phyloP scores from a whole-genome alignment of 768 basidiomycete genomes.

The Leucosporidium yakuticum region DNA sequence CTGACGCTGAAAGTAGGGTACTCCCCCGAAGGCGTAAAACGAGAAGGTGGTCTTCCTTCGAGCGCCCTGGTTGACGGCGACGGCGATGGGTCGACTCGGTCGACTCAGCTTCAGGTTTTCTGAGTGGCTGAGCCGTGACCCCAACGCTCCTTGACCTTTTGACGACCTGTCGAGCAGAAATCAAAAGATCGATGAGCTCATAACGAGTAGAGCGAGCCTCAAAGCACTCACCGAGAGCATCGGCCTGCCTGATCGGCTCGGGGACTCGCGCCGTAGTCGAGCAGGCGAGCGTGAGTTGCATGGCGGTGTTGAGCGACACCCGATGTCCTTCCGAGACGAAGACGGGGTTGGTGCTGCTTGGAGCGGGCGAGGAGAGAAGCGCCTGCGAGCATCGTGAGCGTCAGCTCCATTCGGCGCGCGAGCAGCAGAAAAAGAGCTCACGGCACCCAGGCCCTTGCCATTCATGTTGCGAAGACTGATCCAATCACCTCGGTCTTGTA shows the following conservation, averaged over 20 bases:
- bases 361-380: constrained; percentile 25
- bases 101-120: too few relatives aligned
- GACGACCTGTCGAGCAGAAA: constrained; percentile 6
- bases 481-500: constrained; percentile 29
- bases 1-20: too few relatives aligned
- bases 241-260: constrained; percentile 40
- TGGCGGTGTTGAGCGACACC: constrained; percentile 31
- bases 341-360: constrained; percentile 33
- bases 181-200: too few relatives aligned
- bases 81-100: too few relatives aligned
- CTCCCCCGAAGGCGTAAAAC: too few relatives aligned
- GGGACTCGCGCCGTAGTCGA: constrained; percentile 32
- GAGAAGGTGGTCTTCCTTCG: too few relatives aligned
- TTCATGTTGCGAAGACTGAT: constrained; percentile 3
- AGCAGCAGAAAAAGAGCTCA: background rate
- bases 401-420: too few relatives aligned
- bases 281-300: constrained; percentile 33
- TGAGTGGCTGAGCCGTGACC: too few relatives aligned
- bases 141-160: too few relatives aligned
- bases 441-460: constrained; percentile 1
- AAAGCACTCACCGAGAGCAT: constrained; percentile 29
- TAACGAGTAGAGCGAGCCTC: background rate
- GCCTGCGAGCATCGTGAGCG: constrained; percentile 19
- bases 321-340: constrained; percentile 39
- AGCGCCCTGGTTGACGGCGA: too few relatives aligned